Evolutionary conservation across 306 rosid species (phyloP).

Genomic region (Citrullus mucosospermus): DNA sequence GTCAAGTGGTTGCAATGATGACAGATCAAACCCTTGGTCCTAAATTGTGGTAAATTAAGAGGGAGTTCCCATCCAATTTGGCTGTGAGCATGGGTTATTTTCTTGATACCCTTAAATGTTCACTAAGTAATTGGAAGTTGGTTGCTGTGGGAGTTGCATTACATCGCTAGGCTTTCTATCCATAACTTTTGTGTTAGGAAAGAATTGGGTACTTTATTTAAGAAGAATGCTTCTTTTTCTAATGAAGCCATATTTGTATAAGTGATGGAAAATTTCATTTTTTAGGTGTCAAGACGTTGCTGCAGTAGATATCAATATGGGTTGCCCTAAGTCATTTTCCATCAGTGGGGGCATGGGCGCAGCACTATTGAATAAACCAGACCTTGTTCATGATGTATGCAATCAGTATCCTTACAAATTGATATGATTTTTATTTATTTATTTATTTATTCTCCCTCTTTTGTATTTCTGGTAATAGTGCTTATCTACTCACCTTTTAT

Average conservation of each 20-base stretch:
- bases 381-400: conserved; percentile 72
- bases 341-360: conserved; percentile 95
- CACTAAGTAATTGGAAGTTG: not conserved
- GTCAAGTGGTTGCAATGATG: not conserved
- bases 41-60: too few species aligned
- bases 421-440: not conserved
- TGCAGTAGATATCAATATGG: conserved; percentile 90
- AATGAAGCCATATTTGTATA: not conserved
- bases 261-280: not conserved
- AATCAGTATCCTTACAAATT: conserved; percentile 2
- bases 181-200: not conserved
- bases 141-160: not conserved
- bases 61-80: too few species aligned
- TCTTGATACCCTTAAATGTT: not conserved
- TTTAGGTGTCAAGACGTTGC: conserved; percentile 74
- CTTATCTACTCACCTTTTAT: conserved; percentile 2
- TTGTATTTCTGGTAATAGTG: not conserved
- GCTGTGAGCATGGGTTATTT: not conserved
- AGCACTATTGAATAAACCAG: conserved; percentile 64
- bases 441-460: not conserved
- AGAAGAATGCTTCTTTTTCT: conserved; percentile 1
- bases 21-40: not conserved
- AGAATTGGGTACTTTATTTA: not conserved
- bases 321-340: conserved; percentile 87
- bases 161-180: not conserved